phyloP scores from a whole-genome alignment of 2,329 filamentous ascomycete genomes.

The Penicillium sp. region DNA sequence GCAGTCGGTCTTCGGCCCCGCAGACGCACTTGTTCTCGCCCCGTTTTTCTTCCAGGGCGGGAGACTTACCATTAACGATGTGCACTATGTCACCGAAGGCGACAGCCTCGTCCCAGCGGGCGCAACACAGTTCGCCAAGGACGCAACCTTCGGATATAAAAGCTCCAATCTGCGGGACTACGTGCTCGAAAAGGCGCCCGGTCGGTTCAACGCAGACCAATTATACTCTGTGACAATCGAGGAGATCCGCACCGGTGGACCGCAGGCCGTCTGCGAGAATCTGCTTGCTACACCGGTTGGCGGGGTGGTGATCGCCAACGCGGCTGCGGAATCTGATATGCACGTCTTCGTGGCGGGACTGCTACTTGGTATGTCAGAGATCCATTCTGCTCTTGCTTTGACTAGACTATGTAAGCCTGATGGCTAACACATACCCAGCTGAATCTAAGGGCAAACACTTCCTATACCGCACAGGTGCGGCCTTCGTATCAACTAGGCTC shows the following conservation, averaged over 20 bases:
- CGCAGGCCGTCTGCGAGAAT: constrained; percentile 36
- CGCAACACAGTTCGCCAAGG: constrained; percentile 49
- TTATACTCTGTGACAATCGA: constrained; percentile 41
- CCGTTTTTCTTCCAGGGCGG: constrained; percentile 55
- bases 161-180: constrained; percentile 48
- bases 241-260: constrained; percentile 43
- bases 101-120: constrained; percentile 44
- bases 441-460: constrained; percentile 36
- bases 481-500: constrained; percentile 44
- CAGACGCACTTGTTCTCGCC: constrained; percentile 48
- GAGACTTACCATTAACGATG: constrained; percentile 48
- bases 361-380: constrained; percentile 26
- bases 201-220: constrained; percentile 32
- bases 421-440: constrained; percentile 16
- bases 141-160: constrained; percentile 51
- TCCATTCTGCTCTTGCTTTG: neutral
- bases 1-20: constrained; percentile 43
- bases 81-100: constrained; percentile 51
- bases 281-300: constrained; percentile 33
- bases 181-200: constrained; percentile 47
- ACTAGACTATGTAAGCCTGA: neutral
- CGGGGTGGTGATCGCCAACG: constrained; percentile 46
- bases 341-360: constrained; percentile 48
- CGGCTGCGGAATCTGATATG: constrained; percentile 48
- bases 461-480: constrained; percentile 42